phyloP scores from a whole-genome alignment of 2,329 filamentous ascomycete genomes.

The Cladosporium sp. region DNA sequence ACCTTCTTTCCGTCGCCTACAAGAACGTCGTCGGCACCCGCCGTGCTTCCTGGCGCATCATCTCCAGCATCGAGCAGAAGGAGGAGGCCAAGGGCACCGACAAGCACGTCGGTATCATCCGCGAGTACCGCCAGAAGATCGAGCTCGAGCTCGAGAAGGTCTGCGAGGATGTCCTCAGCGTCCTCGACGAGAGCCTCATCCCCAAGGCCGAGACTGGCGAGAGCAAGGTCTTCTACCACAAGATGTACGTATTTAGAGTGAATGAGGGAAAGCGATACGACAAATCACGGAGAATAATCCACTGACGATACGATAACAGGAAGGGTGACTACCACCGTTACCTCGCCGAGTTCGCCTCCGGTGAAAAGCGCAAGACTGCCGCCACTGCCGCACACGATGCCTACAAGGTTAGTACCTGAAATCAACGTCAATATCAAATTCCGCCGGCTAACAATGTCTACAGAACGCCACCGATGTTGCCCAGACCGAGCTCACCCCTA shows the following conservation, averaged over 20 bases:
- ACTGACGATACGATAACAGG: constrained; percentile 49
- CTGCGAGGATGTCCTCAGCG: constrained; percentile 95
- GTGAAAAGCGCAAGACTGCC: constrained; percentile 86
- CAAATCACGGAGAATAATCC: background rate
- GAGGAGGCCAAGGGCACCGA: constrained; percentile 98
- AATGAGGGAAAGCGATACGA: background rate
- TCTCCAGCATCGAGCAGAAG: constrained; percentile 99
- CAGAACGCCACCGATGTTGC: constrained; percentile 97
- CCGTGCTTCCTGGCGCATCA: constrained; percentile 98
- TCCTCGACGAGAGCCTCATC: constrained; percentile 88
- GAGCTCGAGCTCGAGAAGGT: constrained; percentile 95
- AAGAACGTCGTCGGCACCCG: constrained; percentile 99
- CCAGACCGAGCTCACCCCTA: constrained; percentile 94
- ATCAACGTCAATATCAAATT: background rate
- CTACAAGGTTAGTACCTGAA: constrained; percentile 72
- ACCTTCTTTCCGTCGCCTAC: constrained; percentile 97
- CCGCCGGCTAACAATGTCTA: constrained; percentile 16
- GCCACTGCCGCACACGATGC: constrained; percentile 87
- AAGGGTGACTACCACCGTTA: constrained; percentile 98
- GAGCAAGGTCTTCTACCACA: constrained; percentile 99
- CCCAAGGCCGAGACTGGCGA: constrained; percentile 94
- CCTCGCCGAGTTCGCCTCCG: constrained; percentile 86
- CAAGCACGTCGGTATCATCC: constrained; percentile 90
- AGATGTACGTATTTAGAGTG: constrained; percentile 70
- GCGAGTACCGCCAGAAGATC: constrained; percentile 97